Evolutionary conservation across 176 grass and related monocot species (phyloP).

Genomic region (Paspalum vaginatum): DNA sequence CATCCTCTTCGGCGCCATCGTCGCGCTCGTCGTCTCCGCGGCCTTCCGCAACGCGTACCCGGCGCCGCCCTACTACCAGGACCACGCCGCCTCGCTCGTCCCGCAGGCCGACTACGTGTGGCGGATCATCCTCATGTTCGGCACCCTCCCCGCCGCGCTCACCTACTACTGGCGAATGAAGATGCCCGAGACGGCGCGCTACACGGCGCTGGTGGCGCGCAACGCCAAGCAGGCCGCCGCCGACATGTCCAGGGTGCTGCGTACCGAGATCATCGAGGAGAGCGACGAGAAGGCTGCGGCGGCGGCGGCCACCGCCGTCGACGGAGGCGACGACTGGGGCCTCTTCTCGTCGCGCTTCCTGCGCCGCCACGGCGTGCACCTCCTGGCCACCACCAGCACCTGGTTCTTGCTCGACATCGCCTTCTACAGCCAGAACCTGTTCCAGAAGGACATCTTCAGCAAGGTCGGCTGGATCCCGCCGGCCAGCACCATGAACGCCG

Average conservation of each 20-base stretch:
- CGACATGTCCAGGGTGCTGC: slow-evolving; percentile 30
- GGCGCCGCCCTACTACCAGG: neutral
- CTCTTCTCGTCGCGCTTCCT: slow-evolving; percentile 9
- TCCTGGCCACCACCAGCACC: slow-evolving; percentile 1
- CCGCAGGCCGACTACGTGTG: slow-evolving; percentile 14
- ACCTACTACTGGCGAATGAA: slow-evolving; percentile 92
- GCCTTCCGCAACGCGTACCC: slow-evolving; percentile 46
- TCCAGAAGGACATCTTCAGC: slow-evolving; percentile 20
- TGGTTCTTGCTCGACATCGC: slow-evolving; percentile 16
- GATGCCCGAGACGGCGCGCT: slow-evolving; percentile 85
- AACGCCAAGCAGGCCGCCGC: slow-evolving; percentile 37
- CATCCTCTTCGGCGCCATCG: slow-evolving; percentile 55
- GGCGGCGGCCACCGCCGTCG: no score
- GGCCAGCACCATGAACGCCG: slow-evolving; percentile 36
- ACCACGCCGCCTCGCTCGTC: neutral
- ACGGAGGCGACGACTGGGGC: neutral
- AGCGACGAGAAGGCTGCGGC: neutral
- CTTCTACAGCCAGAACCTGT: slow-evolving; percentile 24
- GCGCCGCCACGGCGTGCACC: slow-evolving; percentile 6
- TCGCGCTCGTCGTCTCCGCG: slow-evolving; percentile 53
- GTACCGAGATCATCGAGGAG: slow-evolving; percentile 24
- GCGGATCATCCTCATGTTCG: slow-evolving; percentile 30
- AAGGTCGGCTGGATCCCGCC: slow-evolving; percentile 6
- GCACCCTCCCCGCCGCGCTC: slow-evolving; percentile 26
- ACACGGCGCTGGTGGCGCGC: slow-evolving; percentile 47